A percentile compares a stretch with the other conserved stretches of the same genome.
These are phyloP conservation scores for Letharia columbiana DNA, from an alignment of 495 filamentous ascomycete genomes.

Conservation along the genomic window DNA sequence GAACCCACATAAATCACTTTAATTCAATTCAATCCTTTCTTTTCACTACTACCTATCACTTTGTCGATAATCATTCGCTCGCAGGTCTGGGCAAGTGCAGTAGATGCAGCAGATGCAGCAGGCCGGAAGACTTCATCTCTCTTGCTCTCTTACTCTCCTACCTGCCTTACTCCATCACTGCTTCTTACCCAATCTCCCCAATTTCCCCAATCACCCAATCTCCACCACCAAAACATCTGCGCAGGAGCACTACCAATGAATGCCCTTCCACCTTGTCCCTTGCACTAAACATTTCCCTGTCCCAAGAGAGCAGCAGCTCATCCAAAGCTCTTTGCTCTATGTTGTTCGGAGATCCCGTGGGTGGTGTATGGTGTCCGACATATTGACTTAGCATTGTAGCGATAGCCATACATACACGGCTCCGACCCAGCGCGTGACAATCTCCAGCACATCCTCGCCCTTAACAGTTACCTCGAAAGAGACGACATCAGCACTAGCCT, in stretches of 20 bases:
- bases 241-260: background rate
- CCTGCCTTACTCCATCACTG: background rate
- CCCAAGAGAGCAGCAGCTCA: background rate
- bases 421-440: background rate
- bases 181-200: background rate
- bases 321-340: background rate
- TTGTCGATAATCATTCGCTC: background rate
- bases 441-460: background rate
- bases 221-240: background rate
- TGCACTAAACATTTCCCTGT: background rate
- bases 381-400: background rate
- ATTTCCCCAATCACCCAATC: background rate
- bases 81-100: background rate
- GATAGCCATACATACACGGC: background rate
- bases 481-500: conserved; percentile 1
- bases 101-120: background rate
- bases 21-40: no score
- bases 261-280: background rate
- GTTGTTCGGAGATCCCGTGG: background rate
- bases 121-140: background rate
- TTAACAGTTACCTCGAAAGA: background rate
- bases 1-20: no score
- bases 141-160: background rate
- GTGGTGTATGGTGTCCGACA: background rate
- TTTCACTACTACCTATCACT: no score